A percentile compares a stretch with the other conserved stretches of the same genome.
Evolutionary conservation across 1,139 yeast species (phyloP).

Genomic region (Saccharomyces hybrid): DNA sequence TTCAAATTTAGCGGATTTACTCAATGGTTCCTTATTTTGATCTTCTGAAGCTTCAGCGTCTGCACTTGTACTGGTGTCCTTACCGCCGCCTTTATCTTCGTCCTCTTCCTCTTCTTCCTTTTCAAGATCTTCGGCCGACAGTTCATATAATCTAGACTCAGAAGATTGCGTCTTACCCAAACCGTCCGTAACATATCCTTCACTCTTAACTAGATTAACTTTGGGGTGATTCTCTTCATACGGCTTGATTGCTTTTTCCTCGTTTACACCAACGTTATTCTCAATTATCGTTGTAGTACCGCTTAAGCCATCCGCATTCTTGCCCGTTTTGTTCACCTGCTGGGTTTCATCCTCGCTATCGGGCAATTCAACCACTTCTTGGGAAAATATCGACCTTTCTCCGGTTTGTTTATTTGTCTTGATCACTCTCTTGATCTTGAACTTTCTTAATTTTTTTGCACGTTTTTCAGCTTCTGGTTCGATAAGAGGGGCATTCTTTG

Average conservation of each 20-base stretch:
- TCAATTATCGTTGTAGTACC: not conserved
- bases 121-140: not conserved
- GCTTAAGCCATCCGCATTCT: not conserved
- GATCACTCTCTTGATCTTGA: conserved; percentile 32
- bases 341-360: conserved; percentile 16
- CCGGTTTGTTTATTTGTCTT: conserved; percentile 35
- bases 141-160: not conserved
- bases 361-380: conserved; percentile 23
- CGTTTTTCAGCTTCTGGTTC: not conserved
- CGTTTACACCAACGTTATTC: not conserved
- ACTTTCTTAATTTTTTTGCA: conserved; percentile 20
- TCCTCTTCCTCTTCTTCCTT: conserved; percentile 2
- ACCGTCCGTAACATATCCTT: not conserved
- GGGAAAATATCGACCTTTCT: conserved; percentile 32
- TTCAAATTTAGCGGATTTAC: not conserved
- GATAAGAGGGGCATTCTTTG: not conserved
- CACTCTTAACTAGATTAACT: not conserved
- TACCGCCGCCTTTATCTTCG: not conserved
- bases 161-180: not conserved
- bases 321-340: not conserved
- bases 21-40: not conserved
- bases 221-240: not conserved
- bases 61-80: not conserved
- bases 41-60: not conserved
- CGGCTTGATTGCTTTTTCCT: not conserved